Conservation (phyloP, 169 alveolate genomes). For the Plasmodium chabaudi region DNA sequence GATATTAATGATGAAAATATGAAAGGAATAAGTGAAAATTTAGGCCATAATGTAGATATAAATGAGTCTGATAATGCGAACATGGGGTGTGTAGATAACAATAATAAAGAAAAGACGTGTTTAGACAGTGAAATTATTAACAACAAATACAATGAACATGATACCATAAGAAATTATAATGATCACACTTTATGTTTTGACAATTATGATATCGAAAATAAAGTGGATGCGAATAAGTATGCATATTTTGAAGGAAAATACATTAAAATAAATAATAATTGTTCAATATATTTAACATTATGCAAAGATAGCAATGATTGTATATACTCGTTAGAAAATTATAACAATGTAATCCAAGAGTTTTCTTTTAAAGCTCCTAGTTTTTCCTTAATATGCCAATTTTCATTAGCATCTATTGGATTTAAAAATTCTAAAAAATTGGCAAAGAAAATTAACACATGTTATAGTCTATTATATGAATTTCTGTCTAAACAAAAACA, state of each 20-base stretch:
- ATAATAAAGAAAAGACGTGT: background rate
- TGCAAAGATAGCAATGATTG: conserved; percentile 98
- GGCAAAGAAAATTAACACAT: conserved; percentile 93
- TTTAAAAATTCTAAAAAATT: conserved; percentile 94
- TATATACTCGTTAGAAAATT: conserved; percentile 96
- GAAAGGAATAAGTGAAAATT: background rate
- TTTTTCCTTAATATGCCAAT: conserved; percentile 91
- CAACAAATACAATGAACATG: background rate
- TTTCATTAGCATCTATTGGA: conserved; percentile 96
- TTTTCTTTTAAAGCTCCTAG: conserved; percentile 94
- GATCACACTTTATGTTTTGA: background rate
- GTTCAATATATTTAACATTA: conserved; percentile 98
- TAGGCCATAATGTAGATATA: background rate
- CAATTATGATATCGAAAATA: background rate
- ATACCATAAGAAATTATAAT: background rate
- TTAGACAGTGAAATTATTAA: background rate
- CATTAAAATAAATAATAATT: conserved; percentile 92
- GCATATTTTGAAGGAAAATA: conserved; percentile 79
- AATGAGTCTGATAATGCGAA: background rate
- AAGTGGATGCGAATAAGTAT: background rate
- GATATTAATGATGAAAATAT: conserved; percentile 6
- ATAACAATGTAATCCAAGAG: conserved; percentile 93
- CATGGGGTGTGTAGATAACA: background rate
- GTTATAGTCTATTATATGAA: conserved; percentile 93
- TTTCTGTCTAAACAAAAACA: conserved; percentile 95